phyloP scores from a whole-genome alignment of 2,329 filamentous ascomycete species.

The Emergomyces orientalis region DNA sequence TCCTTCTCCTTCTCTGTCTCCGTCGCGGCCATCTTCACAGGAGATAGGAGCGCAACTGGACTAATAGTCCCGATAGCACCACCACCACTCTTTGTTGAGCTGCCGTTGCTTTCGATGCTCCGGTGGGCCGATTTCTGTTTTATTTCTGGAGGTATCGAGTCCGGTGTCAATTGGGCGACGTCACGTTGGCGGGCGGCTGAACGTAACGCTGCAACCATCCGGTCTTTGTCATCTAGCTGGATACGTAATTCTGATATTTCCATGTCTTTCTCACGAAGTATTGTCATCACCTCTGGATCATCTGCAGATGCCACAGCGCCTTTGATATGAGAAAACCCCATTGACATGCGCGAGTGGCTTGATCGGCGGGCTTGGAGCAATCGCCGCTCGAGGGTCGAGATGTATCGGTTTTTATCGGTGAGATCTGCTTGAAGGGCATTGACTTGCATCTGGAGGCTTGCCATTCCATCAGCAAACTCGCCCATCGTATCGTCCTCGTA shows the following conservation, averaged over 20 bases:
- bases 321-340: slow-evolving; percentile 53
- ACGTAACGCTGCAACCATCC: slow-evolving; percentile 79
- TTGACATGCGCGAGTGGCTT: slow-evolving; percentile 78
- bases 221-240: slow-evolving; percentile 85
- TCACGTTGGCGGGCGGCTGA: slow-evolving; percentile 80
- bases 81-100: slow-evolving; percentile 19
- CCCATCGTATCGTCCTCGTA: slow-evolving; percentile 67
- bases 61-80: slow-evolving; percentile 17
- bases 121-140: slow-evolving; percentile 19
- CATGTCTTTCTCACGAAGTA: slow-evolving; percentile 78
- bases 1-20: slow-evolving; percentile 20
- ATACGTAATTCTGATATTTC: slow-evolving; percentile 88
- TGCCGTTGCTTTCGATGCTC: slow-evolving; percentile 24
- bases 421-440: slow-evolving; percentile 89
- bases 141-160: slow-evolving; percentile 25
- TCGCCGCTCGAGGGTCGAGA: slow-evolving; percentile 83
- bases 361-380: slow-evolving; percentile 81
- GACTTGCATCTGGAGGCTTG: slow-evolving; percentile 75
- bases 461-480: slow-evolving; percentile 78
- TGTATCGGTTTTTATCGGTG: slow-evolving; percentile 94
- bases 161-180: slow-evolving; percentile 53
- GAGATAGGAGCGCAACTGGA: slow-evolving; percentile 24
- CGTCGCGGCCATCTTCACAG: slow-evolving; percentile 20
- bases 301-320: slow-evolving; percentile 58
- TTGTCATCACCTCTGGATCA: slow-evolving; percentile 61